Evolutionary conservation across 495 filamentous ascomycete species (phyloP), one percentile per base, ranked within the genome.

Genomic region (Aspergillus affinis): DNA sequence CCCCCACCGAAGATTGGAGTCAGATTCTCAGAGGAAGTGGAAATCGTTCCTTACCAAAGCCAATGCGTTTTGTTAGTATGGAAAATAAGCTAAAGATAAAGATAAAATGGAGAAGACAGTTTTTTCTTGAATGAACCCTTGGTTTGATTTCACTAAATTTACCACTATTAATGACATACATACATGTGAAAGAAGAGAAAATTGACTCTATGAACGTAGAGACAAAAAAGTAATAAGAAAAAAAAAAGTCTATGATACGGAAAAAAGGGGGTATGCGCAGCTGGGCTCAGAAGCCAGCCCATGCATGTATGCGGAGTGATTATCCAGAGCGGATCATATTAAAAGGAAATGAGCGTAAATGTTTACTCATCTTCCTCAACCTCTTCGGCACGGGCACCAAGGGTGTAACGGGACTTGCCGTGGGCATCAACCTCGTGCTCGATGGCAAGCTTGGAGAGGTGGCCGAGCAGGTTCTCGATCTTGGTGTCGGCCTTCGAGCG

Each of bases 401-500:
- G 69, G 66, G 82, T 78, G 76, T 82, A 91, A 54, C 85, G 78
- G 64, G 77, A 75, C 51, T 78, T 79, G 69, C 86, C 85, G 58
- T 82, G 71, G 41, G 74, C 72, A 57, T 81, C 80, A 50, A 63
- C 76, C 76, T 89, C 88, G 72, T 89, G 88, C 74, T 88, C 85
- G 57, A 91, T 74, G 55, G 89, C 86, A 51, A 91, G 81, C 80
- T 91, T 90, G 80, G 84, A 84, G 49, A 92, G 78, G 72, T 88
- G 86, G 47, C 80, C 82, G 69, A 92, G 81, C 75, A 90, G 86
- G 78, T 92, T 91, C 86, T 92, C 89, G 75, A 91, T 88, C 70
- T 86, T 79, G 69, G 87, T 89, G 72, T 92, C 88, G 64, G 84
- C 82, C 64, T 79, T 80, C 71, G 80, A 86, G 70, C 89, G 84